Percentiles rank a stretch among this genome's conserved stretches.
Evolutionary conservation across 257 asterid species (phyloP).

Genomic region (Phtheirospermum japonicum): DNA sequence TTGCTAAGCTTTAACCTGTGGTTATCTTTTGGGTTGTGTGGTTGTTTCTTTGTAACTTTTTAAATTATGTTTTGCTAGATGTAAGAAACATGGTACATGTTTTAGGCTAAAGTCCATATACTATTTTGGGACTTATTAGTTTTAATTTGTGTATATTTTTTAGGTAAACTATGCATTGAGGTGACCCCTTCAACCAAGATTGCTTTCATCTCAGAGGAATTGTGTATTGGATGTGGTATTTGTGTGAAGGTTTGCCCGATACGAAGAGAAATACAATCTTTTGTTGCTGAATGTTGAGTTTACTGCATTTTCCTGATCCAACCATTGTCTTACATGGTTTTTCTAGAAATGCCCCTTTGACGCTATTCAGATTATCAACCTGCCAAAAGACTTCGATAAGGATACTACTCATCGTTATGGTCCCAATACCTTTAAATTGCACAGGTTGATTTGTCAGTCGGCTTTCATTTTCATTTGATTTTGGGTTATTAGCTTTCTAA

Average conservation of each 20-base stretch:
- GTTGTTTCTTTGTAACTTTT: slow-evolving; percentile 1
- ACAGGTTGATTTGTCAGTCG: slow-evolving; percentile 49
- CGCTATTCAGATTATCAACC: too few relatives aligned
- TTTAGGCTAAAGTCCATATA: too few relatives aligned
- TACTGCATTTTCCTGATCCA: too few relatives aligned
- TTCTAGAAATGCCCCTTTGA: too few relatives aligned
- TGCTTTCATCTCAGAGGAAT: too few relatives aligned
- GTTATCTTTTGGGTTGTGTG: neutral
- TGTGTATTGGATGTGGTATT: slow-evolving; percentile 95
- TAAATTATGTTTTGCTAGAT: neutral
- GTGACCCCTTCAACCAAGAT: too few relatives aligned
- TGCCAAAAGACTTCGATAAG: slow-evolving; percentile 89
- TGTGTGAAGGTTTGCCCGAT: slow-evolving; percentile 80
- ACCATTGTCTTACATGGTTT: too few relatives aligned
- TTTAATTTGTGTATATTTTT: slow-evolving; percentile 10
- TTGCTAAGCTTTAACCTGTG: neutral
- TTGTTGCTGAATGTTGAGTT: too few relatives aligned
- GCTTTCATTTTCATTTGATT: slow-evolving; percentile 5
- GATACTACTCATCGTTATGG: slow-evolving; percentile 99
- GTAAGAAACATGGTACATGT: neutral
- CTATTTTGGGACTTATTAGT: slow-evolving; percentile 1
- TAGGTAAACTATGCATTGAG: too few relatives aligned
- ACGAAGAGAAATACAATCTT: slow-evolving; percentile 6
- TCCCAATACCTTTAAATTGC: slow-evolving; percentile 92
- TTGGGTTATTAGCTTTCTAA: slow-evolving; percentile 22